Percentiles rank a stretch among this genome's conserved stretches.
Evolutionary conservation across 768 basidiomycete genomes (phyloP).

Genomic region (Suillus tomentosus): DNA sequence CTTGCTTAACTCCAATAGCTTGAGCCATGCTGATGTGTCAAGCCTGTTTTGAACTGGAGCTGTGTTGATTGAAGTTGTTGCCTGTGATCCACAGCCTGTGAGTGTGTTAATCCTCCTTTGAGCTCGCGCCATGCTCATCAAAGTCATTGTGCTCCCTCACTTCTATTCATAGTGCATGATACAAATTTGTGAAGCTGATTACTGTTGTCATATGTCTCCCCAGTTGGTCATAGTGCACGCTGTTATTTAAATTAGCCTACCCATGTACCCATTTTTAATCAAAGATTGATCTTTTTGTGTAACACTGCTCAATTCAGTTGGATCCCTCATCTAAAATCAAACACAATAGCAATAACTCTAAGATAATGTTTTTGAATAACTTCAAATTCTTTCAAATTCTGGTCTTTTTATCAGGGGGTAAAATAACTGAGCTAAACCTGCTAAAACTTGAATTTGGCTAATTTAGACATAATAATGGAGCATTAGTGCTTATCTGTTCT

Average conservation of each 20-base stretch:
- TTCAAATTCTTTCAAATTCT: neutral
- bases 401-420: neutral
- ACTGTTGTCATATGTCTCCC: no score
- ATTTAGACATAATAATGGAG: neutral
- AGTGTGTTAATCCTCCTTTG: no score
- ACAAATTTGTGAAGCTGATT: no score
- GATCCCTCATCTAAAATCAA: neutral
- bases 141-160: no score
- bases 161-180: no score
- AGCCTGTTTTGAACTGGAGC: no score
- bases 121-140: no score
- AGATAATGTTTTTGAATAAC: neutral
- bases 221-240: neutral
- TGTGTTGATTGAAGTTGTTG: no score
- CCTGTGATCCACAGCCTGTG: no score
- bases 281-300: neutral
- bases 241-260: constrained; percentile 1
- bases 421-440: neutral
- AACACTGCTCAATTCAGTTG: neutral
- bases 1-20: no score
- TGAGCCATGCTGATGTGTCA: no score
- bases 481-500: neutral
- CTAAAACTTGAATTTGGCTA: neutral
- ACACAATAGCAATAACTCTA: neutral
- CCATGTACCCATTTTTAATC: neutral